Base-by-base conservation (phyloP, 371 early-diverging fungal genomes). In the Apophysomyces ossiformis region DNA sequence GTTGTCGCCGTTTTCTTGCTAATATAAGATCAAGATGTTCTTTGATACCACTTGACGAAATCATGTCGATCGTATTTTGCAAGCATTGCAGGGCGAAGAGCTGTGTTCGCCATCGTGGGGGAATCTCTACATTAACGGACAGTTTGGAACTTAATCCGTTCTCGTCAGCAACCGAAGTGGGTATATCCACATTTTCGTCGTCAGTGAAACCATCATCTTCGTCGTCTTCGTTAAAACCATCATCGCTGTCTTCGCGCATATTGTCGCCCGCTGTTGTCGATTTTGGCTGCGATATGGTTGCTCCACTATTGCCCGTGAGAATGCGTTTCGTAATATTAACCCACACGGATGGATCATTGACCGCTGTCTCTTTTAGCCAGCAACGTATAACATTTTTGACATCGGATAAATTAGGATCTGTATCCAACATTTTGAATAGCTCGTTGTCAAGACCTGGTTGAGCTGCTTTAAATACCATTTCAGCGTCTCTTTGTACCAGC, bases 31-130 rank as follows among this genome's bases (percentile, higher is more conserved):
- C 88, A 67, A 92, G 84, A 72, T 93, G 93, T 58, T 89, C 91
- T 0, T 74, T 75, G 13, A 78, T 79, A 1, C 85, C 86, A n/a
- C 86, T 85, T 6, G 79, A 74, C 26, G 85, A 68, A 7, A 90
- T 81, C 37, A 88, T 71, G 37, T 85, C 78, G 36, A 94, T 80
- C 5, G 92, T 82, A 60, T 85, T 85, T 21, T 90, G 88, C 18
- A 94, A 77, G 65, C 93, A 93, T 57, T 87, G 82, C 2, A 96
- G 67, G 3, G 94, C 95, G 77, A 94, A 93, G 2, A 92, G 74
- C 46, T 95, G 95, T 0, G 95, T 96, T 36, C 93, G 74, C 96
- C 96, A 96, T 11, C 93, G 81, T 1, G 96, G 94, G n/a, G 94
- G 87, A 12, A 93, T 76, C 63, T 84, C 84, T 5, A 81, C 74